These are phyloP conservation scores for Aspergillus neotritici DNA, from an alignment of 2,329 filamentous ascomycete genomes.

Conservation along the genomic window DNA sequence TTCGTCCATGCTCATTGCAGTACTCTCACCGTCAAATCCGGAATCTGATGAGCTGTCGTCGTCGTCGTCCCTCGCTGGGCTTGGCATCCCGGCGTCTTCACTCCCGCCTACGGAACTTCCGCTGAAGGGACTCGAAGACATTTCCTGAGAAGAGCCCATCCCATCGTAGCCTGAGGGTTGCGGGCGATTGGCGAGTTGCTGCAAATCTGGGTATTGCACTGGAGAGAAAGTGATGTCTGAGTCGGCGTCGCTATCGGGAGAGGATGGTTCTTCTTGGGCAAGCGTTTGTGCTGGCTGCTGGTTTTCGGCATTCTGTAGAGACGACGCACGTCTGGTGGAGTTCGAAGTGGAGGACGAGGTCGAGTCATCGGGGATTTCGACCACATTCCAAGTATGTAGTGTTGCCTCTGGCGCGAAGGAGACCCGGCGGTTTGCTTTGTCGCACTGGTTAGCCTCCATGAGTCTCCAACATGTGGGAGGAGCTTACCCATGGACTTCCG, in stretches of 20 bases:
- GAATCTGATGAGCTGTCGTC: constrained; percentile 43
- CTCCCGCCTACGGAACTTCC: constrained; percentile 46
- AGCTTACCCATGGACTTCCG: constrained; percentile 72
- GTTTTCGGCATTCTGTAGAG: constrained; percentile 39
- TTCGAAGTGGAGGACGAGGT: constrained; percentile 71
- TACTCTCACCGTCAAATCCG: constrained; percentile 60
- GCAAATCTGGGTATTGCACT: constrained; percentile 59
- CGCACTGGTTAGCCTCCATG: constrained; percentile 13
- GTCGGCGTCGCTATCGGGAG: constrained; percentile 56
- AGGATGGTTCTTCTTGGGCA: constrained; percentile 55
- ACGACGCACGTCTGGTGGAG: constrained; percentile 67
- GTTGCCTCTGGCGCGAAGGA: constrained; percentile 97
- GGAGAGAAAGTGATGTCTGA: constrained; percentile 55
- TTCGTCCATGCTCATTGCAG: constrained; percentile 77
- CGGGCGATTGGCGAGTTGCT: constrained; percentile 50
- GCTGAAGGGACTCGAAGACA: constrained; percentile 75
- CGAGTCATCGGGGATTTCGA: constrained; percentile 82
- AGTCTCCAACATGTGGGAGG: not conserved
- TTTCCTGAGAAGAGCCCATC: constrained; percentile 59
- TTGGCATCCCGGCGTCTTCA: constrained; percentile 40
- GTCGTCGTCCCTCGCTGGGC: constrained; percentile 35
- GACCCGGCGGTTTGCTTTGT: constrained; percentile 72
- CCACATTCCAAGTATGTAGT: constrained; percentile 91
- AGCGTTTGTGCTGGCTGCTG: constrained; percentile 31
- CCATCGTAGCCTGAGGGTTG: constrained; percentile 42